Base-by-base conservation (phyloP, 306 rosid species). In the Cotoneaster glaucophyllus region DNA sequence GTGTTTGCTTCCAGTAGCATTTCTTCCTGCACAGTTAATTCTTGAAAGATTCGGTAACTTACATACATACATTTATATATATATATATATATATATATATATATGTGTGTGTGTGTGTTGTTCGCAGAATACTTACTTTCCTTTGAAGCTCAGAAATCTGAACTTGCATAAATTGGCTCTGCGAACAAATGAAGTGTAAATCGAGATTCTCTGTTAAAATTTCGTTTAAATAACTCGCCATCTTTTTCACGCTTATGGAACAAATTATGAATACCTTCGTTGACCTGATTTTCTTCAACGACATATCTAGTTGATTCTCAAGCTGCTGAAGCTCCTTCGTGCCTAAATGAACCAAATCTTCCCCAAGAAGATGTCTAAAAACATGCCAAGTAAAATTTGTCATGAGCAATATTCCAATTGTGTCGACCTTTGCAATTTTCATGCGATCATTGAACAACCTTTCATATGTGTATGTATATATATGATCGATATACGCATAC, bases 131-230 rank as follows among this genome's bases (percentile, higher is more conserved):
- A 43, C 32, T n/a, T 31, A 10, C 97, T 93, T 88, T 90, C 66
- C 56, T 78, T 37, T 86, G 90, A 67, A 92, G 87, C 80, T 85
- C 88, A 25, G 84, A 64, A 45, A 92, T 81, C 82, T 88, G 86
- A 70, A 85, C 88, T 53, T 84, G 80, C 91, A 90, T 71, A 34
- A 78, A 76, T n/a, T 88, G 91, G n/a, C 78, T 84, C 97, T 92
- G 88, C 83, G 76, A 19, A 48, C 52, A 70, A 26, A 34, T 34
- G 15, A 34, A 19, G 19, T 18, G 45, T 8, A 34, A 11, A 34
- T 65, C 4, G 21, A 3, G 9, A 25, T 61, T 61, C 34, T 61
- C n/a, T 64, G 11, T 29, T 64, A 64, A 31, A 4, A 64, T 15
- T 39, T 44, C 26, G n/a, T 56, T 56, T 57, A 57, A 57, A 12